These are phyloP conservation scores for Agaricus subrufescens DNA, from an alignment of 768 basidiomycete genomes.

Conservation along the genomic window DNA sequence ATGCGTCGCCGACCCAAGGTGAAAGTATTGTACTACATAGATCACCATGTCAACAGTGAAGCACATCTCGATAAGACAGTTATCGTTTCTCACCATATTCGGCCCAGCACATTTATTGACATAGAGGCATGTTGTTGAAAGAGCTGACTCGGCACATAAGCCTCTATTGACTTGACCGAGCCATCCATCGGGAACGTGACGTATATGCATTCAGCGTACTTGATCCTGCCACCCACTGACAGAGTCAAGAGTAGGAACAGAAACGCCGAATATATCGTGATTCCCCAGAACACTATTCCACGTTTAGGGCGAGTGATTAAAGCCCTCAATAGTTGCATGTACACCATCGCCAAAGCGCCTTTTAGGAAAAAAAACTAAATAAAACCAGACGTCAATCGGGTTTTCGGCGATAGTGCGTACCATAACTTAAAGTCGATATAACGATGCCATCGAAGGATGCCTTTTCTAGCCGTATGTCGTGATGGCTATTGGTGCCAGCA, in stretches of 20 bases:
- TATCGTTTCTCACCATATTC: constrained; percentile 22
- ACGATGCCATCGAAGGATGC: constrained; percentile 30
- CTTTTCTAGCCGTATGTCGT: constrained; percentile 14
- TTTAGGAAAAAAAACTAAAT: not conserved
- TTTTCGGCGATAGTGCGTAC: constrained; percentile 14
- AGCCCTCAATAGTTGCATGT: constrained; percentile 30
- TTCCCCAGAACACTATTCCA: constrained; percentile 27
- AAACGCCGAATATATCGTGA: constrained; percentile 27
- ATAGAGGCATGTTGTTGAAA: constrained; percentile 13
- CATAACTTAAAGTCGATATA: constrained; percentile 29
- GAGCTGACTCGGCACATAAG: constrained; percentile 15
- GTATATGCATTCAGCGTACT: constrained; percentile 26
- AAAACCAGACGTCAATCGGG: not conserved
- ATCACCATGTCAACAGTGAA: not conserved
- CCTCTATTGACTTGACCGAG: not conserved
- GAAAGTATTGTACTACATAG: constrained; percentile 22
- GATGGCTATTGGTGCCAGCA: not conserved
- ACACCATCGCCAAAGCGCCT: constrained; percentile 37
- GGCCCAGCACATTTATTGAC: constrained; percentile 25
- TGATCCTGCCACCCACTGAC: constrained; percentile 26
- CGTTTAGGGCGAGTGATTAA: constrained; percentile 31
- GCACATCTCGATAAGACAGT: not conserved
- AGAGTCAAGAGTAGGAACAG: constrained; percentile 27
- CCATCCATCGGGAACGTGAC: constrained; percentile 15
- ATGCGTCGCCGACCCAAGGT: constrained; percentile 31